These are phyloP conservation scores for Apiospora saccharicola DNA, from an alignment of 2,329 filamentous ascomycete species.

Conservation along the genomic window DNA sequence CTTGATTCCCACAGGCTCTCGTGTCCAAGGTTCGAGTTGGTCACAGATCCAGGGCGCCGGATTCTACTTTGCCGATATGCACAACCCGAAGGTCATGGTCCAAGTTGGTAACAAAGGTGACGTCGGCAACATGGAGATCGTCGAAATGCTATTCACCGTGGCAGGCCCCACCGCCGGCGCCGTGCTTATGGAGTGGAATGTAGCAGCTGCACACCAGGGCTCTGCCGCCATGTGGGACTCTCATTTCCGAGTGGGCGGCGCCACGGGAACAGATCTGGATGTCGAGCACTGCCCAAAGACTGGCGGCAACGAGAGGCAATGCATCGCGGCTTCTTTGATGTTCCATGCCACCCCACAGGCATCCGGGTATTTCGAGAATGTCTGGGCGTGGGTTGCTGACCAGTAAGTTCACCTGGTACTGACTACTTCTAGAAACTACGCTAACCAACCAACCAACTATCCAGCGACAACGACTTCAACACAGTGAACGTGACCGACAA, in stretches of 20 bases:
- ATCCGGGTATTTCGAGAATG: conserved; percentile 59
- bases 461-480: conserved; percentile 51
- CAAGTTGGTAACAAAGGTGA: conserved; percentile 70
- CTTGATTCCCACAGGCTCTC: conserved; percentile 64
- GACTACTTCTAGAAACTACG: background rate
- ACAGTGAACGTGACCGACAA: conserved; percentile 46
- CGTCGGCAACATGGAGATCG: conserved; percentile 71
- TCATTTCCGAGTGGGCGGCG: conserved; percentile 78
- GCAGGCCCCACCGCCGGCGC: conserved; percentile 72
- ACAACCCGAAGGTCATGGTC: conserved; percentile 70
- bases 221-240: conserved; percentile 68
- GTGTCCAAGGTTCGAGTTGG: conserved; percentile 73
- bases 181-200: conserved; percentile 77
- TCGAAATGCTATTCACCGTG: conserved; percentile 72
- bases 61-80: conserved; percentile 63
- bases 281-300: conserved; percentile 64
- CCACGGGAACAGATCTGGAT: conserved; percentile 70
- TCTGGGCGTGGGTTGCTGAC: conserved; percentile 74
- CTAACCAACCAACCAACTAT: background rate
- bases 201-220: conserved; percentile 60
- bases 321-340: conserved; percentile 64
- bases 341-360: conserved; percentile 53
- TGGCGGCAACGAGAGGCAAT: conserved; percentile 57
- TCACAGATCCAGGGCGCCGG: conserved; percentile 70
- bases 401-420: conserved; percentile 52